phyloP scores from a whole-genome alignment of 1,139 yeast genomes.

The Sugiyamaella pinicola region DNA sequence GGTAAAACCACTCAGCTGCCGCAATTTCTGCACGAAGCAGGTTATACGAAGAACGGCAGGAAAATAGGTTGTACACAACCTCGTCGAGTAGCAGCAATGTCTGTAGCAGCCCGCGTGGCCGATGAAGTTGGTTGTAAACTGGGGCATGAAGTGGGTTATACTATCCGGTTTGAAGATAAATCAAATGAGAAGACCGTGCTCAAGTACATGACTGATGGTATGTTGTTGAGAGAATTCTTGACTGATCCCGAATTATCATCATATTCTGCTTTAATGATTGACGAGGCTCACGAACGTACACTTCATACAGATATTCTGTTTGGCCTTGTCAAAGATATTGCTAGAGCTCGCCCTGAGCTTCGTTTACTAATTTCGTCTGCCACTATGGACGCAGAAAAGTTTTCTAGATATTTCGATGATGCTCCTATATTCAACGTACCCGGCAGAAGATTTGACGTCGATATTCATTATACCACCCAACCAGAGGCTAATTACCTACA shows the following conservation, averaged over 20 bases:
- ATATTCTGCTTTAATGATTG: conserved; percentile 86
- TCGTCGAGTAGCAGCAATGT: conserved; percentile 91
- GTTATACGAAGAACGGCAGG: conserved; percentile 57
- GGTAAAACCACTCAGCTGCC: conserved; percentile 97
- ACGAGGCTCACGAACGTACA: conserved; percentile 97
- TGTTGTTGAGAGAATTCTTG: conserved; percentile 81
- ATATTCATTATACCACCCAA: conserved; percentile 76
- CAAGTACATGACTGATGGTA: conserved; percentile 94
- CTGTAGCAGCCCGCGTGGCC: conserved; percentile 90
- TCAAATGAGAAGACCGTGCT: conserved; percentile 64
- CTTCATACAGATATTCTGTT: conserved; percentile 87
- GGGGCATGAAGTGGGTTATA: conserved; percentile 85
- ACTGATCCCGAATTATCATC: conserved; percentile 67
- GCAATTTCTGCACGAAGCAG: conserved; percentile 82
- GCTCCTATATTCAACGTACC: conserved; percentile 89
- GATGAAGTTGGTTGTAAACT: conserved; percentile 73
- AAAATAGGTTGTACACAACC: conserved; percentile 94
- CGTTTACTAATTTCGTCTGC: conserved; percentile 86
- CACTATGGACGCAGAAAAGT: conserved; percentile 86
- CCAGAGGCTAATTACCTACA: conserved; percentile 90
- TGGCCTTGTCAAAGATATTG: conserved; percentile 76
- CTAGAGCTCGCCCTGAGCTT: conserved; percentile 64
- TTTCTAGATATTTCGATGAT: conserved; percentile 71
- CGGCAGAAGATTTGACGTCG: conserved; percentile 88
- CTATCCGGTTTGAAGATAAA: conserved; percentile 81